phyloP scores from a whole-genome alignment of 2,329 filamentous ascomycete genomes.

The Alternaria longipes region DNA sequence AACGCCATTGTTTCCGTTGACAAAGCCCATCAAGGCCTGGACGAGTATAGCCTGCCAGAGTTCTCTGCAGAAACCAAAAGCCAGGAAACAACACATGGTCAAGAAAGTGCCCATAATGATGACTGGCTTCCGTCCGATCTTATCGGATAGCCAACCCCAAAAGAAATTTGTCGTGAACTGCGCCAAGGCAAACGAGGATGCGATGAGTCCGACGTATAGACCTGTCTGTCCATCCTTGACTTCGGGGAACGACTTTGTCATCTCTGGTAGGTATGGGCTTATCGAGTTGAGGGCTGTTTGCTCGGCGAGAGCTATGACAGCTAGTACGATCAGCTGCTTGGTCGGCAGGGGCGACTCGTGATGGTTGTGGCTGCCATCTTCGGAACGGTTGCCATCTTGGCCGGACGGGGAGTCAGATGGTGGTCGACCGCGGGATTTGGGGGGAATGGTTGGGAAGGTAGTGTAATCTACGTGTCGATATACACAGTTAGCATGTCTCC shows the following conservation, averaged over 20 bases:
- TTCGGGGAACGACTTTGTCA: conserved; percentile 86
- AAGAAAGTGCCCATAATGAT: conserved; percentile 84
- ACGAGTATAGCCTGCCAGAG: conserved; percentile 87
- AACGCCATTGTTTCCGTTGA: conserved; percentile 94
- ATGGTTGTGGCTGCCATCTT: conserved; percentile 46
- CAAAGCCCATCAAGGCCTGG: conserved; percentile 87
- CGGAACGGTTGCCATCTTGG: conserved; percentile 44
- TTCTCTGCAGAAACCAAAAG: conserved; percentile 85
- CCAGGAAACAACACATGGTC: conserved; percentile 80
- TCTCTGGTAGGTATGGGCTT: conserved; percentile 90
- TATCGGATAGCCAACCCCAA: conserved; percentile 86
- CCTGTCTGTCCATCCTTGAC: conserved; percentile 77
- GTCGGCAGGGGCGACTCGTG: conserved; percentile 79
- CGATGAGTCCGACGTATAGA: conserved; percentile 88
- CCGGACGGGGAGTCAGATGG: conserved; percentile 46
- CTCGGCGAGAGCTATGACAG: conserved; percentile 88
- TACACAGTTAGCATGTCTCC: background rate
- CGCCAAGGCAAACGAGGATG: conserved; percentile 89
- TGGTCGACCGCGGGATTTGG: conserved; percentile 69
- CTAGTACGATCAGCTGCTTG: conserved; percentile 83
- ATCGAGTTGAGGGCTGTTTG: conserved; percentile 98
- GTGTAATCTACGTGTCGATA: conserved; percentile 65
- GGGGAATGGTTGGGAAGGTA: conserved; percentile 80
- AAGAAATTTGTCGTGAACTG: conserved; percentile 93
- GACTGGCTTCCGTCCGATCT: conserved; percentile 81